Conservation (phyloP, 805 yeast genomes). For the Zygotorulaspora florentina region DNA sequence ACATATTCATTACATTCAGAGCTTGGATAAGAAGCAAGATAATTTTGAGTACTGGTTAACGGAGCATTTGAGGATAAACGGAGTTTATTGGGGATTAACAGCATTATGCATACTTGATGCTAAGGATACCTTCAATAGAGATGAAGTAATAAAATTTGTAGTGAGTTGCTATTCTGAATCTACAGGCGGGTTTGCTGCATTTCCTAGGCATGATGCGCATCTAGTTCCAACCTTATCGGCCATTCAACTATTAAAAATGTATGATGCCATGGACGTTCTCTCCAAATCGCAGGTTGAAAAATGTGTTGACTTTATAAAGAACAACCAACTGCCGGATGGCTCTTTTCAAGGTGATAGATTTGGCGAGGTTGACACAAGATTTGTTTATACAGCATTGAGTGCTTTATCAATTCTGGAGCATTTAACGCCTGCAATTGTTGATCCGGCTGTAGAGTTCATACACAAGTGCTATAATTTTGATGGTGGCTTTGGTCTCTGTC, state of each 20-base stretch:
- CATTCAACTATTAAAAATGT: slow-evolving; percentile 69
- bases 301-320: slow-evolving; percentile 38
- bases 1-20: slow-evolving; percentile 54
- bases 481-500: slow-evolving; percentile 91
- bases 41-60: slow-evolving; percentile 80
- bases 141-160: slow-evolving; percentile 66
- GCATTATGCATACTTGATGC: slow-evolving; percentile 62
- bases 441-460: slow-evolving; percentile 63
- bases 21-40: slow-evolving; percentile 51
- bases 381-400: slow-evolving; percentile 77
- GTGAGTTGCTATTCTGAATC: slow-evolving; percentile 54
- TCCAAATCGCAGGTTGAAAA: slow-evolving; percentile 30
- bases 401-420: slow-evolving; percentile 65
- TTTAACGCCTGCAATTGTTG: slow-evolving; percentile 51
- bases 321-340: slow-evolving; percentile 47
- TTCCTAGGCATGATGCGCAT: slow-evolving; percentile 87
- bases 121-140: slow-evolving; percentile 51
- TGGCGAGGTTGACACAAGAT: slow-evolving; percentile 92
- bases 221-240: slow-evolving; percentile 81
- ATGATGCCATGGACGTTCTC: slow-evolving; percentile 51
- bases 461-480: slow-evolving; percentile 79
- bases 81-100: slow-evolving; percentile 92
- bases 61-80: slow-evolving; percentile 87
- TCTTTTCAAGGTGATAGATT: slow-evolving; percentile 85
- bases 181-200: slow-evolving; percentile 84